Evolutionary conservation across 345 rosid species (phyloP).

Genomic region (Acer yangbiense): DNA sequence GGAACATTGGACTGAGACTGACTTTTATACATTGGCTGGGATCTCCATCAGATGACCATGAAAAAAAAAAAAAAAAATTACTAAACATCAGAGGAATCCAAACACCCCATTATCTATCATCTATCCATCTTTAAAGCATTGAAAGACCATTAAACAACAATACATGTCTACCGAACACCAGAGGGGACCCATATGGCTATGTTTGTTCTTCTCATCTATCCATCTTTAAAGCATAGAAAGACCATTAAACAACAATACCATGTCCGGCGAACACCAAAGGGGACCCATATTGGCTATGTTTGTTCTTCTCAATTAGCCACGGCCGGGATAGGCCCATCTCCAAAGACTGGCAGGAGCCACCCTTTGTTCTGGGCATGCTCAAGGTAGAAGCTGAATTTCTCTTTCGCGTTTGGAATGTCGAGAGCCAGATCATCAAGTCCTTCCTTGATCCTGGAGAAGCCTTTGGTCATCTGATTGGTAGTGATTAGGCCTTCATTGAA

Average conservation of each 20-base stretch:
- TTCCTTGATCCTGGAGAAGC: conserved; percentile 81
- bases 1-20: conserved; percentile 24
- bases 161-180: too few relatives aligned
- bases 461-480: conserved; percentile 89
- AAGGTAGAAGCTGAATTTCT: conserved; percentile 68
- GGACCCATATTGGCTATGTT: too few relatives aligned
- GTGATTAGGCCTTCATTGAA: conserved; percentile 90
- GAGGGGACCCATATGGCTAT: too few relatives aligned
- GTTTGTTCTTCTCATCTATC: conserved; percentile 35
- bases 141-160: conserved; percentile 14
- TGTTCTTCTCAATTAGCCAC: conserved; percentile 43
- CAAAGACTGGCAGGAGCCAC: conserved; percentile 72
- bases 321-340: conserved; percentile 25
- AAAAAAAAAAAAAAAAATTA: background rate
- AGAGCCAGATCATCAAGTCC: conserved; percentile 95
- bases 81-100: conserved; percentile 40
- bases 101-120: conserved; percentile 36
- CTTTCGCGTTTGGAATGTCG: conserved; percentile 89
- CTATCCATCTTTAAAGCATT: conserved; percentile 22
- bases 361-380: conserved; percentile 76
- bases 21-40: conserved; percentile 54
- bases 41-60: conserved; percentile 38
- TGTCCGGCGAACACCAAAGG: too few relatives aligned
- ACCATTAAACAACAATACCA: conserved; percentile 7
- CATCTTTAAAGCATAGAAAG: conserved; percentile 18